phyloP scores from a whole-genome alignment of 1,284 basidiomycete species.

The Ceratobasidium sp. region DNA sequence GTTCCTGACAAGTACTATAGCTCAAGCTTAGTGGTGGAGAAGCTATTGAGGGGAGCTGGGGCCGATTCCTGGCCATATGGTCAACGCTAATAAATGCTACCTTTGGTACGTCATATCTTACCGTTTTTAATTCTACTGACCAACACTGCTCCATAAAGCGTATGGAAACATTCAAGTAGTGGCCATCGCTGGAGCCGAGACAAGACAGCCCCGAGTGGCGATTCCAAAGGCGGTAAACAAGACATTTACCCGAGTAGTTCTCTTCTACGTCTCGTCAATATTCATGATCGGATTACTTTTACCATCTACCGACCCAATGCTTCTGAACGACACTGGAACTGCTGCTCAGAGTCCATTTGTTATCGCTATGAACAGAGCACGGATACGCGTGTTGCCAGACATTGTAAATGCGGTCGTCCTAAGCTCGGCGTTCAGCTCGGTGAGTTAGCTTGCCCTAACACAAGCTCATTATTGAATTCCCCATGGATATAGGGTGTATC shows the following conservation, averaged over 20 bases:
- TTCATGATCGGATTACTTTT: conserved; percentile 45
- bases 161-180: conserved; percentile 43
- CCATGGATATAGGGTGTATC: conserved; percentile 42
- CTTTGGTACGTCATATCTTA: conserved; percentile 35
- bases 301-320: conserved; percentile 44
- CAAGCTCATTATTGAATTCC: background rate
- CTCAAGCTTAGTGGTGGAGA: conserved; percentile 9
- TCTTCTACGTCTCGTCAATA: conserved; percentile 45
- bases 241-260: conserved; percentile 42
- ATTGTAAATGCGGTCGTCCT: conserved; percentile 50
- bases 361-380: conserved; percentile 50
- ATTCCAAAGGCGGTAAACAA: conserved; percentile 44
- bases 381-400: conserved; percentile 49
- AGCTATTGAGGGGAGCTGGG: conserved; percentile 41
- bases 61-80: conserved; percentile 45
- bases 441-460: conserved; percentile 2
- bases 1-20: conserved; percentile 9
- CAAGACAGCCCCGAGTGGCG: conserved; percentile 48
- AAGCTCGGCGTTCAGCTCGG: conserved; percentile 50
- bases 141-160: conserved; percentile 7
- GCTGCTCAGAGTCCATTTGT: conserved; percentile 46
- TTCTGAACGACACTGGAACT: conserved; percentile 42
- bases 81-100: conserved; percentile 44
- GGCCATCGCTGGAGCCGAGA: conserved; percentile 50
- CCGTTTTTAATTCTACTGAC: background rate